Evolutionary conservation across 768 basidiomycete genomes (phyloP).

Genomic region (Boletus vinaceobasis): DNA sequence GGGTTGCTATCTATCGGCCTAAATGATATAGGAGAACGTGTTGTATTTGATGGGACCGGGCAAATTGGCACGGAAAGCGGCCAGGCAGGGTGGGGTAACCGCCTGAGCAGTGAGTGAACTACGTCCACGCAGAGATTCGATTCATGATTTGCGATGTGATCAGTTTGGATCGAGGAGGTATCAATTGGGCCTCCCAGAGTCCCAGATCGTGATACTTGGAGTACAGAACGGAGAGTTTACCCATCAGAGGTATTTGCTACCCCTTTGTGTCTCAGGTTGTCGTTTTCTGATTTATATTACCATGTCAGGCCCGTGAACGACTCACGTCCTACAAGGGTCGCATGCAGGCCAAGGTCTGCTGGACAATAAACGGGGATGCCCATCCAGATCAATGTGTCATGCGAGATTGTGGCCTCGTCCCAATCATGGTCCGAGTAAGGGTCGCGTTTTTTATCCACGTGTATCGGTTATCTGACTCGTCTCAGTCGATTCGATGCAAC

Average conservation of each 20-base stretch:
- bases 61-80: conserved; percentile 51
- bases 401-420: conserved; percentile 87
- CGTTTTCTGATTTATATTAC: conserved; percentile 7
- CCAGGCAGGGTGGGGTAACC: conserved; percentile 69
- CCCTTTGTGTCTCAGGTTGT: neutral
- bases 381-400: conserved; percentile 63
- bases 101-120: conserved; percentile 68
- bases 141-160: conserved; percentile 8
- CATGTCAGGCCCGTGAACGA: conserved; percentile 80
- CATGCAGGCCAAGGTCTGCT: conserved; percentile 83
- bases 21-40: conserved; percentile 83
- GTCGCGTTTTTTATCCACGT: neutral
- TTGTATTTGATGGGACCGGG: conserved; percentile 83
- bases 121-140: conserved; percentile 2
- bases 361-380: conserved; percentile 68
- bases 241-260: conserved; percentile 72
- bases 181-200: conserved; percentile 84
- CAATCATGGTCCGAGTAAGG: conserved; percentile 95
- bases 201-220: conserved; percentile 73
- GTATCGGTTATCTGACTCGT: neutral
- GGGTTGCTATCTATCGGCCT: conserved; percentile 78
- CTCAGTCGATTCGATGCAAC: conserved; percentile 88
- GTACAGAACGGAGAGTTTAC: conserved; percentile 74
- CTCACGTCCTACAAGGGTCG: conserved; percentile 88
- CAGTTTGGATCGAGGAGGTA: conserved; percentile 91